phyloP scores from a whole-genome alignment of 2,329 filamentous ascomycete species.

The Claviceps lovelessii region DNA sequence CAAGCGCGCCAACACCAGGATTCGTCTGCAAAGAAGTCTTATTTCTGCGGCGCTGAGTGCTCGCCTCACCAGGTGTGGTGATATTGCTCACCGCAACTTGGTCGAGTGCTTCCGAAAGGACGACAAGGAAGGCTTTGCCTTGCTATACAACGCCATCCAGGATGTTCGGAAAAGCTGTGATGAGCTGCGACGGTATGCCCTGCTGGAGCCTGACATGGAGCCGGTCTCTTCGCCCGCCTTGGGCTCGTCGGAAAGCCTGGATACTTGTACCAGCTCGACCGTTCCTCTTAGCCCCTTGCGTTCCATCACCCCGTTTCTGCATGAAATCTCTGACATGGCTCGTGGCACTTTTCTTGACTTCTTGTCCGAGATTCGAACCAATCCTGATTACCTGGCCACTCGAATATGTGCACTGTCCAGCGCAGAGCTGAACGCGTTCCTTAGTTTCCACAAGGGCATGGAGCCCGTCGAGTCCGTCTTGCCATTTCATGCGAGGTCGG shows the following conservation, averaged over 20 bases:
- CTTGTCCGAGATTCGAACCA: slow-evolving; percentile 66
- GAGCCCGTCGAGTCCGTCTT: slow-evolving; percentile 76
- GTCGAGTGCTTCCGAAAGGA: slow-evolving; percentile 66
- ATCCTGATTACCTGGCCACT: slow-evolving; percentile 75
- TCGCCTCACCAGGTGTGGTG: slow-evolving; percentile 59
- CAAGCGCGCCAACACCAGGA: slow-evolving; percentile 58
- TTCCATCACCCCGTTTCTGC: slow-evolving; percentile 43
- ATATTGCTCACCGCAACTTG: slow-evolving; percentile 59
- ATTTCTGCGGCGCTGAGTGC: slow-evolving; percentile 62
- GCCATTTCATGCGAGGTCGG: slow-evolving; percentile 46
- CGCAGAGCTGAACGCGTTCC: slow-evolving; percentile 62
- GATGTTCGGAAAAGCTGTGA: slow-evolving; percentile 68
- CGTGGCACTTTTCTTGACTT: slow-evolving; percentile 66
- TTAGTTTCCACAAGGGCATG: slow-evolving; percentile 62
- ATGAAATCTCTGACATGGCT: slow-evolving; percentile 62
- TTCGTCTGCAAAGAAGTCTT: slow-evolving; percentile 59
- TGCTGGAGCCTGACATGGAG: slow-evolving; percentile 60
- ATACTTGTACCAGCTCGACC: slow-evolving; percentile 29
- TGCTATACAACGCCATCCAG: slow-evolving; percentile 62
- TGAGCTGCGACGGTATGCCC: slow-evolving; percentile 53
- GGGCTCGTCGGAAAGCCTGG: slow-evolving; percentile 34
- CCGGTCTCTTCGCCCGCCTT: slow-evolving; percentile 29
- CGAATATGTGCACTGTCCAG: slow-evolving; percentile 63
- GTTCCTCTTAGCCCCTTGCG: slow-evolving; percentile 22
- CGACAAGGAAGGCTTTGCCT: slow-evolving; percentile 63